Base-by-base conservation (phyloP, 179 eudicot species). In the Spinacia oleracea region DNA sequence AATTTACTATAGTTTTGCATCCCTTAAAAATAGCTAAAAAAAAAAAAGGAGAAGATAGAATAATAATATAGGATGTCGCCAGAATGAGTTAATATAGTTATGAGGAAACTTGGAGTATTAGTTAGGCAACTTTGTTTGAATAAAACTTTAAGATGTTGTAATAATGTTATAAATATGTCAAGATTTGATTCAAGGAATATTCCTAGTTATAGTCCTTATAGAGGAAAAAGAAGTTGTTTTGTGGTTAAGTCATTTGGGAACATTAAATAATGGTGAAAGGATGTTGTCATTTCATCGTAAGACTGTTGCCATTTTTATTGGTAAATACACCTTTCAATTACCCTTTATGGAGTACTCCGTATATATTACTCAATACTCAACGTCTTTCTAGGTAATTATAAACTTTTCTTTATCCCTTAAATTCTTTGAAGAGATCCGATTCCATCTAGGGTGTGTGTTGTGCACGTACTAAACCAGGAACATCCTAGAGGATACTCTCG, bases 201-300 rank as follows among this genome's bases (percentile, higher is more conserved):
- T 42, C 73, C 51, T 40, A 42, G 46, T 9, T 23, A 2, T 2
- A 43, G 43, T 12, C 21, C n/a, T 20, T 40, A 38, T 4, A 23
- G 15, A n/a, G 0, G 32, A 9, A 20, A 21, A 38, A 38, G 1
- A 8, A n/a, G 20, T 7, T 15, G 11, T 18, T 66, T 34, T 38
- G 8, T 42, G 8, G 31, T n/a, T 23, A 69, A 40, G 74, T 46
- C 14, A 71, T 75, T 75, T 46, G 70, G 55, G 71, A 58, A 62
- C 43, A 34, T 45, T 27, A 65, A 69, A 35, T 53, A 53, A 59
- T 86, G 84, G 72, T 65, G 88, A 71, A 75, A 86, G 74, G 81
- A 86, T 86, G 86, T 86, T 83, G 84, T 55, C 86, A 85, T 85
- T 12, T 76, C 71, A 62, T 67, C 9, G 59, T 16, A n/a, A 67